Percentiles rank a stretch among this genome's conserved stretches.
These are phyloP conservation scores for Russula earlei DNA, from an alignment of 768 basidiomycete genomes.

Conservation along the genomic window DNA sequence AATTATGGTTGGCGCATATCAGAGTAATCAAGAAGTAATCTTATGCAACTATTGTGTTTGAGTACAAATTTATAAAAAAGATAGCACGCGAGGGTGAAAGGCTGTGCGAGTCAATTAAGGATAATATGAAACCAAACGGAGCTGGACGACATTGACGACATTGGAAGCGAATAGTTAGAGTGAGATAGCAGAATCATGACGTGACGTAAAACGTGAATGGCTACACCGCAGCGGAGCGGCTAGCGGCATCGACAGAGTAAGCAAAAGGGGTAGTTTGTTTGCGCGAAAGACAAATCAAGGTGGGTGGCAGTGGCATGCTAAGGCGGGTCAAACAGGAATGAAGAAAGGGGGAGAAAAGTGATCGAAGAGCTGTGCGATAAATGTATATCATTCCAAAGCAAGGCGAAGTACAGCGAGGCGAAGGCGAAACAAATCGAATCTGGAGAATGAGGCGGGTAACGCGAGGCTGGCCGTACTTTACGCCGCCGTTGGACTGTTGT, in stretches of 20 bases:
- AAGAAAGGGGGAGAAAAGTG: neutral
- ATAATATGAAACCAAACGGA: conserved; percentile 3
- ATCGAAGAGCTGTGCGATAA: conserved; percentile 15
- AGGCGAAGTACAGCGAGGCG: conserved; percentile 16
- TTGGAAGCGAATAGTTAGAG: conserved; percentile 12
- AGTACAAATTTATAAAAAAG: conserved; percentile 1
- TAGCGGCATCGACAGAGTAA: neutral
- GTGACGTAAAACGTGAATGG: neutral
- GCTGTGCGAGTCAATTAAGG: conserved; percentile 7
- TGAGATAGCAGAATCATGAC: conserved; percentile 16
- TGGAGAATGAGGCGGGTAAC: conserved; percentile 4
- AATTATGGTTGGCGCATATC: neutral
- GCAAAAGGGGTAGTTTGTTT: conserved; percentile 9
- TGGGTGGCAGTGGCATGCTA: neutral
- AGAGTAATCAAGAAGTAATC: too few species aligned
- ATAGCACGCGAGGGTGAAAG: neutral
- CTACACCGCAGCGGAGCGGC: neutral
- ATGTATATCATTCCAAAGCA: conserved; percentile 18
- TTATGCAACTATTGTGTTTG: conserved; percentile 2
- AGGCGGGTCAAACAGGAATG: conserved; percentile 4
- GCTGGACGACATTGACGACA: conserved; percentile 15
- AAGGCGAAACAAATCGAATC: conserved; percentile 18
- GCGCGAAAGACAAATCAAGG: neutral
- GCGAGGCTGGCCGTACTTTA: neutral
- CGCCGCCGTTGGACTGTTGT: conserved; percentile 3